Evolutionary conservation across 805 yeast genomes (phyloP).

Genomic region (Nakazawaea ishiwadae): DNA sequence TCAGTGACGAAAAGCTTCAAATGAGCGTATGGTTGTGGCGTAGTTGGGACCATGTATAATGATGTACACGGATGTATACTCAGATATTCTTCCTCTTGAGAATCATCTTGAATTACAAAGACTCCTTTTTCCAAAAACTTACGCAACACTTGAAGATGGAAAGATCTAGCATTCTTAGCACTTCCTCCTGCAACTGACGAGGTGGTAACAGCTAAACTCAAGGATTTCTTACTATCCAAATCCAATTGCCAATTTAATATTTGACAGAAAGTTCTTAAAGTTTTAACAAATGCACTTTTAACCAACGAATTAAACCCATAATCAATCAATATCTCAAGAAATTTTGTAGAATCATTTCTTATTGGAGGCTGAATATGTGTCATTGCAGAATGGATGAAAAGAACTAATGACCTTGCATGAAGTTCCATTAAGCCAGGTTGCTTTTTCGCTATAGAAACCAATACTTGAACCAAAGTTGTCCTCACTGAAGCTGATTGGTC

Average conservation of each 20-base stretch:
- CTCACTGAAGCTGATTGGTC: conserved; percentile 70
- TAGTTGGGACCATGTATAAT: conserved; percentile 48
- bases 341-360: conserved; percentile 69
- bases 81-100: conserved; percentile 14
- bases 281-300: conserved; percentile 62
- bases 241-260: conserved; percentile 69
- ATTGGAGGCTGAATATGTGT: conserved; percentile 80
- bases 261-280: conserved; percentile 62
- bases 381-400: conserved; percentile 88
- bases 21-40: conserved; percentile 61
- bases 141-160: conserved; percentile 36
- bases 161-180: conserved; percentile 30
- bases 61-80: conserved; percentile 43
- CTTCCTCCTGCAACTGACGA: conserved; percentile 18
- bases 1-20: conserved; percentile 53
- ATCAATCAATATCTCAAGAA: conserved; percentile 54
- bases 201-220: conserved; percentile 22
- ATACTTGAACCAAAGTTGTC: conserved; percentile 42
- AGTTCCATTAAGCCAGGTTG: conserved; percentile 55
- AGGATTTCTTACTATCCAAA: conserved; percentile 20
- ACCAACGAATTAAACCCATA: conserved; percentile 51
- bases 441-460: conserved; percentile 40
- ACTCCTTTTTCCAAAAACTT: conserved; percentile 23
- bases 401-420: conserved; percentile 55
- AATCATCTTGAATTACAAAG: conserved; percentile 11